These are phyloP conservation scores for Oryza glaberrima DNA, from an alignment of 176 grass and related monocot species.

Conservation along the genomic window DNA sequence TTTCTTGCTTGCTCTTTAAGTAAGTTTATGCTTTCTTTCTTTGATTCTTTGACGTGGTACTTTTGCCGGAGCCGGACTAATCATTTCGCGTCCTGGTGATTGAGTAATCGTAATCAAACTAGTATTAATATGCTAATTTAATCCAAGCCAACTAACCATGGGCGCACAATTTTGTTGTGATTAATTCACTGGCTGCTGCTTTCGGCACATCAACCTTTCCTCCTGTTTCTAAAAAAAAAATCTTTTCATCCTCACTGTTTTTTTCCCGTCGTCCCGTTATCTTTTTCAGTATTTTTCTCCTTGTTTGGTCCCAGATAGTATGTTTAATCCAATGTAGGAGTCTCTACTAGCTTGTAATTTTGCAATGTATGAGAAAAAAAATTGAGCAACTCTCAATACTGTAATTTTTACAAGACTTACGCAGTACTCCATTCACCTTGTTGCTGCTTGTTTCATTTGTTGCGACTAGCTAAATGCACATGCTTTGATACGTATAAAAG, in stretches of 20 bases:
- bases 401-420: no score
- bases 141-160: constrained; percentile 13
- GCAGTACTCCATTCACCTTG: no score
- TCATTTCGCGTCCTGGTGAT: background rate
- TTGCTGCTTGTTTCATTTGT: no score
- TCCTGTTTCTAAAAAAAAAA: background rate
- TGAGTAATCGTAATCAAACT: background rate
- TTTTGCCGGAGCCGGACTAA: background rate
- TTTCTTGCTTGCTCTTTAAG: constrained; percentile 36
- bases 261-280: background rate
- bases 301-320: no score
- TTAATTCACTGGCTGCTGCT: background rate
- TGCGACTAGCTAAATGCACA: no score
- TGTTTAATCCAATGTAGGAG: no score
- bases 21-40: background rate
- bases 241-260: background rate
- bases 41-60: background rate
- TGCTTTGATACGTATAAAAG: no score
- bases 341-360: no score
- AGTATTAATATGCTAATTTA: constrained; percentile 6
- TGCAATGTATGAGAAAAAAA: no score
- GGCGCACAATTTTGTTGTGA: background rate
- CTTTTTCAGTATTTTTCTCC: background rate
- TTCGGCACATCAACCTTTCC: constrained; percentile 22
- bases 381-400: no score